phyloP scores from a whole-genome alignment of 2,329 filamentous ascomycete species.

The Clonostachys byssicola region DNA sequence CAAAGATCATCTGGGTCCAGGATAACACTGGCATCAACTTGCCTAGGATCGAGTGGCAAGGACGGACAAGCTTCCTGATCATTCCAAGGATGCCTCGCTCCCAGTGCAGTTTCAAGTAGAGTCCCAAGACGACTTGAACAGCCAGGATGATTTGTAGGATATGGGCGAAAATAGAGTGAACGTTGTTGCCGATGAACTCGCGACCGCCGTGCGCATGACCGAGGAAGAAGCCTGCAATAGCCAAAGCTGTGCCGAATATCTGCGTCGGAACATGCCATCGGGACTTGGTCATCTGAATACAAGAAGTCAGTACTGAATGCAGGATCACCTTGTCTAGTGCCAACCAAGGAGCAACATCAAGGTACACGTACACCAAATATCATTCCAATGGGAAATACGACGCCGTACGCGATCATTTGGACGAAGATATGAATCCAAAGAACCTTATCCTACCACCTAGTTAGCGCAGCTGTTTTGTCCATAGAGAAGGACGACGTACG shows the following conservation, averaged over 20 bases:
- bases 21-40: slow-evolving; percentile 82
- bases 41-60: slow-evolving; percentile 75
- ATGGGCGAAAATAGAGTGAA: slow-evolving; percentile 78
- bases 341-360: background rate
- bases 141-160: slow-evolving; percentile 76
- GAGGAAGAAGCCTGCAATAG: slow-evolving; percentile 82
- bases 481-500: slow-evolving; percentile 37
- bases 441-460: slow-evolving; percentile 59
- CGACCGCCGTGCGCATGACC: slow-evolving; percentile 88
- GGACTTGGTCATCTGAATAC: slow-evolving; percentile 73
- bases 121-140: slow-evolving; percentile 72
- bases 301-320: background rate
- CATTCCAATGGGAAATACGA: slow-evolving; percentile 94
- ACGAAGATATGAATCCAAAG: slow-evolving; percentile 93
- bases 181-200: slow-evolving; percentile 71
- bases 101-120: slow-evolving; percentile 87
- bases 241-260: slow-evolving; percentile 67
- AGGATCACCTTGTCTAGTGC: background rate
- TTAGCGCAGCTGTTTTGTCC: no score
- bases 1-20: slow-evolving; percentile 95
- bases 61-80: slow-evolving; percentile 68
- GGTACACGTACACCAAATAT: slow-evolving; percentile 71
- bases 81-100: slow-evolving; percentile 78
- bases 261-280: slow-evolving; percentile 94
- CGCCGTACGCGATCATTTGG: slow-evolving; percentile 81